phyloP scores from a whole-genome alignment of 306 rosid genomes.

The Prunus salicina region DNA sequence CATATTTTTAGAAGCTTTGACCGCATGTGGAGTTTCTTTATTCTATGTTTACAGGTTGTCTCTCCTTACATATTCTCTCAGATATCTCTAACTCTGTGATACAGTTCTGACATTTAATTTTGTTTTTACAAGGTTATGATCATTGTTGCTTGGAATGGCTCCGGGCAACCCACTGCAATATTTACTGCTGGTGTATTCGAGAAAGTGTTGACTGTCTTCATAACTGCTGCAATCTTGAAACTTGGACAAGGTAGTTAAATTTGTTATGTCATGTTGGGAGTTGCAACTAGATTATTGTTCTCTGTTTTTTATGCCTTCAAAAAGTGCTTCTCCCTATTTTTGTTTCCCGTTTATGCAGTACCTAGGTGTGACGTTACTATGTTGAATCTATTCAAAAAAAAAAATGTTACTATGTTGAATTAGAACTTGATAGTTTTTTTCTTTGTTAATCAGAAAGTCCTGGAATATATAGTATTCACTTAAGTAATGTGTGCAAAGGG shows the following conservation, averaged over 20 bases:
- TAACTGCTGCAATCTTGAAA: conserved; percentile 91
- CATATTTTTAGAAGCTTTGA: conserved; percentile 98
- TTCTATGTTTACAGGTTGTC: conserved; percentile 84
- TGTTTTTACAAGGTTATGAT: conserved; percentile 73
- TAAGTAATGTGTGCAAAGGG: not conserved
- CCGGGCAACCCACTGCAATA: conserved; percentile 70
- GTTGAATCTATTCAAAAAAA: too few species aligned
- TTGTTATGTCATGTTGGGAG: not conserved
- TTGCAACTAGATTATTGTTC: not conserved
- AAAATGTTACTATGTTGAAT: not conserved
- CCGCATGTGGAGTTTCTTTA: conserved; percentile 96
- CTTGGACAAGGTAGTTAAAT: conserved; percentile 72
- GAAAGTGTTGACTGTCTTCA: conserved; percentile 85
- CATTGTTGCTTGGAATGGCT: conserved; percentile 89
- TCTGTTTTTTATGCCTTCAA: not conserved
- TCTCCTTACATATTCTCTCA: conserved; percentile 15
- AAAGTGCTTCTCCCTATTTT: not conserved
- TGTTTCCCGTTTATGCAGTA: not conserved
- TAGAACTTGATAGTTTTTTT: not conserved
- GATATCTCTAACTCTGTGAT: conserved; percentile 8
- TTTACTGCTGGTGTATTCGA: conserved; percentile 68
- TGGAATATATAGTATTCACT: not conserved
- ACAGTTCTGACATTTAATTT: conserved; percentile 24
- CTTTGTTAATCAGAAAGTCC: not conserved
- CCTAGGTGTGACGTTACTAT: not conserved